Evolutionary conservation across 1,284 basidiomycete genomes (phyloP).

Genomic region (Volvariella surrecta): DNA sequence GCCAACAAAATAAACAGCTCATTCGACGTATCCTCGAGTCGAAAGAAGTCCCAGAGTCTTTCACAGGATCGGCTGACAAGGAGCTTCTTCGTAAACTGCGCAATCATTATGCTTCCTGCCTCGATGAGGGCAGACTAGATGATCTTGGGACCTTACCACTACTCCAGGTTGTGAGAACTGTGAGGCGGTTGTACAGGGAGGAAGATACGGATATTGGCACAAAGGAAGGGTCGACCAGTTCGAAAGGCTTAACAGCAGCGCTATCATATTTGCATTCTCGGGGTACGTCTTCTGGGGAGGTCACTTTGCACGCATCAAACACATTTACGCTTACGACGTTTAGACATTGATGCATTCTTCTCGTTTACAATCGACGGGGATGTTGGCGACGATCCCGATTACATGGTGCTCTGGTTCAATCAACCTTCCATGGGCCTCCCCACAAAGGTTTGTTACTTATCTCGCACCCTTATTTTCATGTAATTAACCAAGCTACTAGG

Average conservation of each 20-base stretch:
- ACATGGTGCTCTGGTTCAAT: conserved; percentile 80
- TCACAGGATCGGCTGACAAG: conserved; percentile 42
- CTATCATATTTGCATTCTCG: conserved; percentile 83
- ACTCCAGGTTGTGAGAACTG: conserved; percentile 44
- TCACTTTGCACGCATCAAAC: conserved; percentile 1
- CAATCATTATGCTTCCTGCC: conserved; percentile 76
- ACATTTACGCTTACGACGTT: conserved; percentile 4
- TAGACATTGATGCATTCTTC: conserved; percentile 76
- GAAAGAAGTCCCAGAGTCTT: conserved; percentile 7
- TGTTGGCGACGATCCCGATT: conserved; percentile 81
- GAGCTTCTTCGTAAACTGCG: conserved; percentile 74
- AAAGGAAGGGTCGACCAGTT: conserved; percentile 14
- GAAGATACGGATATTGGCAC: conserved; percentile 30
- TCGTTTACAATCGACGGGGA: conserved; percentile 82
- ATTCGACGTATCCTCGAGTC: conserved; percentile 51
- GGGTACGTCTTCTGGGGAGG: conserved; percentile 33
- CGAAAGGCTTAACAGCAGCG: conserved; percentile 62
- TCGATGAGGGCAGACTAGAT: conserved; percentile 63
- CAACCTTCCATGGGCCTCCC: conserved; percentile 85
- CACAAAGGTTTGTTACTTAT: conserved; percentile 53
- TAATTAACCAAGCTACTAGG: conserved; percentile 31
- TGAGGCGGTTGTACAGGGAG: conserved; percentile 50
- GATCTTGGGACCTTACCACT: conserved; percentile 58
- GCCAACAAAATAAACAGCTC: conserved; percentile 56
- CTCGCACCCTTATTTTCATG: neutral